These are phyloP conservation scores for Pythium apleroticum DNA, from an alignment of 352 stramenopile species.

Conservation along the genomic window DNA sequence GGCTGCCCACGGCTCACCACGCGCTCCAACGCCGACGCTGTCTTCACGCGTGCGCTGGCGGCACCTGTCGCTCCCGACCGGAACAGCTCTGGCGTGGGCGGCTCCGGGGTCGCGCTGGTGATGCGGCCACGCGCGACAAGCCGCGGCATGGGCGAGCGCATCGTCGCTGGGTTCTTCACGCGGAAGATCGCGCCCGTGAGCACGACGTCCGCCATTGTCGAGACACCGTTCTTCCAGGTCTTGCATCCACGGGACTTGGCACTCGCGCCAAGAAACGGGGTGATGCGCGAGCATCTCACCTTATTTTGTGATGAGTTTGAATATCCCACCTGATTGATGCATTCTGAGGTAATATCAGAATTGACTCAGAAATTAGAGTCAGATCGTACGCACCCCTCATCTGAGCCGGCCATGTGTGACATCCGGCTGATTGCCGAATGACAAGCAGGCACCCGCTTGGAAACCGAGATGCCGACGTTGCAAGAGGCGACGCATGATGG, in stretches of 20 bases:
- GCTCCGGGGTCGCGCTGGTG: constrained; percentile 19
- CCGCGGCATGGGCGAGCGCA: constrained; percentile 25
- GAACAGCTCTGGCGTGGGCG: constrained; percentile 10
- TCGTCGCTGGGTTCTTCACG: constrained; percentile 24
- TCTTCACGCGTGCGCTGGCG: too few relatives aligned
- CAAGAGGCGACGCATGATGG: not conserved
- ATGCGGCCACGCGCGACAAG: constrained; percentile 20
- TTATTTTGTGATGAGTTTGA: not conserved
- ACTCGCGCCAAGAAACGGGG: not conserved
- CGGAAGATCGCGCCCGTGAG: constrained; percentile 35
- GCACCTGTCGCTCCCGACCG: not conserved
- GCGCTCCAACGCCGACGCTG: constrained; percentile 14
- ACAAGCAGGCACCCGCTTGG: not conserved
- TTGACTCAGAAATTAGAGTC: constrained; percentile 13
- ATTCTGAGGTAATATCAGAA: not conserved
- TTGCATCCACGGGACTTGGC: not conserved
- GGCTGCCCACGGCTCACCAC: constrained; percentile 1
- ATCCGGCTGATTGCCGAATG: not conserved
- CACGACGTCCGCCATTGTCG: constrained; percentile 33
- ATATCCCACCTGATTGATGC: not conserved
- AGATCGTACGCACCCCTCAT: not conserved
- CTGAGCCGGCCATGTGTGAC: not conserved
- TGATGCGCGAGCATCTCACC: not conserved
- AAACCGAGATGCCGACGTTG: not conserved
- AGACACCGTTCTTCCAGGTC: not conserved